Evolutionary conservation across 306 rosid species (phyloP).

Genomic region (Lupinus albus): DNA sequence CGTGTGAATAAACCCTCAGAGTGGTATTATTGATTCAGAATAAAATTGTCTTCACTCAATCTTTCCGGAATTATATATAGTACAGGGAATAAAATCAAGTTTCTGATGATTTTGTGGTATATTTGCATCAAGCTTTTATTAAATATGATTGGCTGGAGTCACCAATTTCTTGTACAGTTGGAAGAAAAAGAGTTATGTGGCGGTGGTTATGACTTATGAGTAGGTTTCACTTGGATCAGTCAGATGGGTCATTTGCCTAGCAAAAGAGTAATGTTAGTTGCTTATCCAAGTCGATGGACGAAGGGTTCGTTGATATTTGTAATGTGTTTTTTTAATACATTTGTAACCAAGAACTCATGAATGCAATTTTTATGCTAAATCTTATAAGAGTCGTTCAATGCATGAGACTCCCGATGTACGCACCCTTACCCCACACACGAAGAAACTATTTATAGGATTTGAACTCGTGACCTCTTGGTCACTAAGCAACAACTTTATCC

Average conservation of each 20-base stretch:
- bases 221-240: constrained; percentile 5
- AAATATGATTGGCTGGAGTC: neutral
- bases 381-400: too few relatives aligned
- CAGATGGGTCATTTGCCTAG: neutral
- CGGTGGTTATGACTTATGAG: constrained; percentile 13
- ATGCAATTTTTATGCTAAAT: neutral
- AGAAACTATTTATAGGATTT: too few relatives aligned
- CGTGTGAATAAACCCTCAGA: too few relatives aligned
- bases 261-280: neutral
- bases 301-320: neutral
- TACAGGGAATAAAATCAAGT: neutral
- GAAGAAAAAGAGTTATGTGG: neutral
- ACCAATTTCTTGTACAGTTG: neutral
- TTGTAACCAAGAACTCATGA: neutral
- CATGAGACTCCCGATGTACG: too few relatives aligned
- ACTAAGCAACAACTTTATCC: too few relatives aligned
- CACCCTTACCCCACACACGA: too few relatives aligned
- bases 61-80: neutral
- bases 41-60: too few relatives aligned
- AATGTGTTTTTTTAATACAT: neutral
- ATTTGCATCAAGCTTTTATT: constrained; percentile 5
- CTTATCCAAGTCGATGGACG: neutral
- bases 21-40: too few relatives aligned
- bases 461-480: too few relatives aligned
- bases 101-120: neutral